Base-by-base conservation (phyloP, 2,329 filamentous ascomycete species). In the Trichoderma polysporum region DNA sequence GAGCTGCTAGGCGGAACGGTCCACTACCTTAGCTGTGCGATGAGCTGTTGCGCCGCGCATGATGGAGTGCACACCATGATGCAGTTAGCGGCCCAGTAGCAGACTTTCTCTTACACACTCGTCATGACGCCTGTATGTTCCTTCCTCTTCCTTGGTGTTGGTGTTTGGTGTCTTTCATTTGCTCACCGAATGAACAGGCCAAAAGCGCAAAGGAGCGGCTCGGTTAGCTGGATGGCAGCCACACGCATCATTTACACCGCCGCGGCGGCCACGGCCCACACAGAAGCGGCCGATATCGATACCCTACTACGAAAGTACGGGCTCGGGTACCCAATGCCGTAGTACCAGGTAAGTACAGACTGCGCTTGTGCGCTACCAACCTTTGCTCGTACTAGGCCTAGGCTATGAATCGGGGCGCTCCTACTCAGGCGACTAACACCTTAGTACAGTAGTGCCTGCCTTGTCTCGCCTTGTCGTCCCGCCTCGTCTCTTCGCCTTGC, bases 21-120 rank as follows among this genome's bases (percentile, higher is more conserved):
- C 47, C 60, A 54, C 60, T 50, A 27, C 60, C 60, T 63, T 62
- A 62, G 59, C n/a, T 41, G 35, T 54, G 37, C 27, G 27, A 33
- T 54, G 60, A 53, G 60, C 60, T 53, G 33, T 53, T 53, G 45
- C 49, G 25, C 37, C 60, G 37, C 49, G 49, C 60, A 63, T 63
- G 31, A 63, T 54, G 60, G 60, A 29, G 59, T 53, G 59, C 59
- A 63, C 59, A 53, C 60, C 60, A 53, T n/a, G 19, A 17, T 27
- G 9, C 10, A n/a, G 8, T 29, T 39, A 57, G 53, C 27, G 35
- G 29, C 50, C 31, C 27, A 17, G 22, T 29, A 29, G 25, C 41
- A 19, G n/a, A n/a, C n/a, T n/a, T 19, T 45, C 41, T 12, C 39
- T 19, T 9, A 1, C 41, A 12, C n/a, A 22, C 41, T 45, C 41